Evolutionary conservation across 2,329 filamentous ascomycete species (phyloP).

Genomic region (Aspergillus sp.): DNA sequence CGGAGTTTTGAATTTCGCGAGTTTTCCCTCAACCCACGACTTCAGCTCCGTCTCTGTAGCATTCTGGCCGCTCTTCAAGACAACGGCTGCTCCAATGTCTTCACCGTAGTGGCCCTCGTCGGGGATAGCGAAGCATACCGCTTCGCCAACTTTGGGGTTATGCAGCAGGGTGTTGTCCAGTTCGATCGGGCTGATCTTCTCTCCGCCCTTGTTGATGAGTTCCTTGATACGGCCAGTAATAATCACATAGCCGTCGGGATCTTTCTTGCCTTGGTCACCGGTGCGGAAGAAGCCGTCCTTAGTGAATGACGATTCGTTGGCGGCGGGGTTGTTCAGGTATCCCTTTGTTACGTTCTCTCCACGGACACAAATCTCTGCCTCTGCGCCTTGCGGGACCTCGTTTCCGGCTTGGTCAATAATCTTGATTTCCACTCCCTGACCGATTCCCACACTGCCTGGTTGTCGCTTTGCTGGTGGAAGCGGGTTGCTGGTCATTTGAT

Average conservation of each 20-base stretch:
- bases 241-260: constrained; percentile 78
- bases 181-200: constrained; percentile 89
- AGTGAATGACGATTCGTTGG: constrained; percentile 76
- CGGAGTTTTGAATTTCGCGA: constrained; percentile 84
- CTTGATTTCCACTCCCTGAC: constrained; percentile 79
- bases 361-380: constrained; percentile 81
- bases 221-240: constrained; percentile 95
- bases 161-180: constrained; percentile 80
- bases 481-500: constrained; percentile 60
- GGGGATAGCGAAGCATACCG: constrained; percentile 80
- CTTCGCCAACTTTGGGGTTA: constrained; percentile 74
- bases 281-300: constrained; percentile 82
- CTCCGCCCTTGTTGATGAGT: constrained; percentile 84
- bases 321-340: constrained; percentile 80
- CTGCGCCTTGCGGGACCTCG: constrained; percentile 68
- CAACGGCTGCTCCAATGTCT: constrained; percentile 77
- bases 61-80: constrained; percentile 68
- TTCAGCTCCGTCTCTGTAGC: constrained; percentile 66
- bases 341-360: constrained; percentile 84
- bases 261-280: constrained; percentile 81
- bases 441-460: constrained; percentile 80
- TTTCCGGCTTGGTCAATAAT: constrained; percentile 74
- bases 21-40: constrained; percentile 68
- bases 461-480: constrained; percentile 72
- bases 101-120: constrained; percentile 79